phyloP scores from a whole-genome alignment of 2,329 filamentous ascomycete species.

The Xylogone sp. region DNA sequence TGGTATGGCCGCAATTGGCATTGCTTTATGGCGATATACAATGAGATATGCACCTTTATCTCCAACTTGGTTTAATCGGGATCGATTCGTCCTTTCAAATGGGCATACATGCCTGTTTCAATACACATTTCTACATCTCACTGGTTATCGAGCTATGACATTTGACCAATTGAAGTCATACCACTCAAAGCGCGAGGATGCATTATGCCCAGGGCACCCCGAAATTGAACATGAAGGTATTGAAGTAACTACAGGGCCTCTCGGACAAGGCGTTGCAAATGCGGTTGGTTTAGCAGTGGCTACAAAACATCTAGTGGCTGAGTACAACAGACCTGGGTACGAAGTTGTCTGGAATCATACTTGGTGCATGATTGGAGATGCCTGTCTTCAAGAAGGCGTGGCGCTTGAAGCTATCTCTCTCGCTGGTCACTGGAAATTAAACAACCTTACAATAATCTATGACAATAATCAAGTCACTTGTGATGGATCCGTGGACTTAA shows the following conservation, averaged over 20 bases:
- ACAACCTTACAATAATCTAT: conserved; percentile 46
- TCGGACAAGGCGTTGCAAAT: conserved; percentile 48
- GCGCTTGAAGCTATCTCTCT: conserved; percentile 44
- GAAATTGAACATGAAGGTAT: conserved; percentile 47
- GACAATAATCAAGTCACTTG: conserved; percentile 51
- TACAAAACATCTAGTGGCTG: conserved; percentile 42
- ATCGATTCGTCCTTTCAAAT: conserved; percentile 41
- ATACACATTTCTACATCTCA: conserved; percentile 41
- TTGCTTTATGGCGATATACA: conserved; percentile 37
- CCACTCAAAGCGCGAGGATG: conserved; percentile 34
- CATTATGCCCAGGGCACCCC: conserved; percentile 42
- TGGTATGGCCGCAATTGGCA: conserved; percentile 40
- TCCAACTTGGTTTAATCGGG: conserved; percentile 37
- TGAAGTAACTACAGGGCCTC: conserved; percentile 47
- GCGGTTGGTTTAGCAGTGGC: conserved; percentile 48
- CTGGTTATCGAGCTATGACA: conserved; percentile 42
- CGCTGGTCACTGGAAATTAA: conserved; percentile 42
- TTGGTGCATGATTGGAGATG: conserved; percentile 48
- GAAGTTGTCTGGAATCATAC: conserved; percentile 40
- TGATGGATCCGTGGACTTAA: conserved; percentile 42
- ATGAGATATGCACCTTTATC: conserved; percentile 37
- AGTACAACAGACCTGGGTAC: conserved; percentile 40
- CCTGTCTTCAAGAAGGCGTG: conserved; percentile 47
- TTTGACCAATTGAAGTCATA: conserved; percentile 44
- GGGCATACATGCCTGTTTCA: conserved; percentile 42